These are phyloP conservation scores for Blechomonas ayalai DNA, from an alignment of 208 protist species.

Conservation along the genomic window DNA sequence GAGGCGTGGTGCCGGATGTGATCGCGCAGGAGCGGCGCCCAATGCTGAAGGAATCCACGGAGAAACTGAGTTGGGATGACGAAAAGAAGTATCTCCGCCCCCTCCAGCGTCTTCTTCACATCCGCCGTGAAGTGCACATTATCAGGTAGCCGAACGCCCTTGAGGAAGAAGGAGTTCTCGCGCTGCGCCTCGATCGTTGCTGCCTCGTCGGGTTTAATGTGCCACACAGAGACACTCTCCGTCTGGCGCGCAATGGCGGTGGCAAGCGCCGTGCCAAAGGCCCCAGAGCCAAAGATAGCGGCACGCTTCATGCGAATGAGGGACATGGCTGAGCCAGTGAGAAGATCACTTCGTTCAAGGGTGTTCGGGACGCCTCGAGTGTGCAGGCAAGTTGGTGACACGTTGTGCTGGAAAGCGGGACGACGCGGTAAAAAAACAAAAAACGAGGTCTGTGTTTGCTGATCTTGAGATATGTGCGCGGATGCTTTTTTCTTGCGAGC, in stretches of 20 bases:
- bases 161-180: conserved; percentile 78
- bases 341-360: too few relatives aligned
- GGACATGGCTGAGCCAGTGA: too few relatives aligned
- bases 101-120: conserved; percentile 30
- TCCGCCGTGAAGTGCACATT: conserved; percentile 63
- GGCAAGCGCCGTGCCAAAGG: conserved; percentile 77
- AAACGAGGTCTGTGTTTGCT: too few relatives aligned
- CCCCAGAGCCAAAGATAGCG: conserved; percentile 72
- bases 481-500: too few relatives aligned
- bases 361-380: too few relatives aligned
- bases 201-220: conserved; percentile 58
- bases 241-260: conserved; percentile 63
- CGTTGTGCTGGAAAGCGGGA: too few relatives aligned
- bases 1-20: conserved; percentile 31
- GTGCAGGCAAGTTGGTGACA: too few relatives aligned
- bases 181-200: conserved; percentile 50
- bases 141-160: conserved; percentile 40
- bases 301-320: conserved; percentile 51
- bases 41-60: conserved; percentile 56
- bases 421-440: too few relatives aligned
- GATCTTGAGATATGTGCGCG: too few relatives aligned
- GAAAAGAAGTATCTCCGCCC: conserved; percentile 70
- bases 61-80: conserved; percentile 86
- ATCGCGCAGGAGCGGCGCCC: conserved; percentile 25
- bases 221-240: conserved; percentile 62